Base-by-base conservation (phyloP, 495 filamentous ascomycete species). In the Aspergillus sclerotioniger region DNA sequence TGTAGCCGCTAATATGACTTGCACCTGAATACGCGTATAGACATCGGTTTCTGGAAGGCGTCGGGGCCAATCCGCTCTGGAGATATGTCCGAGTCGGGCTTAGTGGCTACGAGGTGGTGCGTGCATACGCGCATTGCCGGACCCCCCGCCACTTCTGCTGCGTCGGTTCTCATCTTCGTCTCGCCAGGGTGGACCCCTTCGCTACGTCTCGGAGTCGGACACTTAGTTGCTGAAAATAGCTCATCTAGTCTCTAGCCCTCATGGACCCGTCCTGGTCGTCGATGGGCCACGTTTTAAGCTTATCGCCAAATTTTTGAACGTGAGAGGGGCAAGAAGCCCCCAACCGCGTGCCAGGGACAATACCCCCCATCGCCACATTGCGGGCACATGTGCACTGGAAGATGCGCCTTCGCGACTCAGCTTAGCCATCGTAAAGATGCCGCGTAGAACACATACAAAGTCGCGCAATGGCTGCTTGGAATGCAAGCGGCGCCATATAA, bases 401-500 rank as follows among this genome's bases (percentile, higher is more conserved):
- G 37, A 41, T 41, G 37, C 6, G 37, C 13, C 2, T n/a, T 41
- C 10, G 13, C 12, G 12, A 13, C 37, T 41, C 37, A 6, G 13
- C 37, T n/a, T 15, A n/a, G 13, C 13, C 13, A 32, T 46, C 17
- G 25, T 31, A 50, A 53, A 15, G n/a, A 60, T 60, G 58, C 64
- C 66, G 16, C 72, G 71, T 19, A 63, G 68, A 59, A 54, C 66
- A 7, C 72, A 76, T 51, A 64, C 55, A 39, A 76, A 76, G 44
- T 74, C 69, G 29, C 63, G 71, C n/a, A 67, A 67, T 51, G 74
- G 72, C 25, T 75, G 71, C 51, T 28, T 67, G 8, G 67, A 71
- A 62, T 75, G 71, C 53, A 76, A 76, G 57, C 67, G 67, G 46
- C 71, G 71, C 19, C 71, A 73, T 33, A 64, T 75, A 35, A 76